Conservation (phyloP, 1,284 basidiomycete genomes). For the Ustilago crameri region DNA sequence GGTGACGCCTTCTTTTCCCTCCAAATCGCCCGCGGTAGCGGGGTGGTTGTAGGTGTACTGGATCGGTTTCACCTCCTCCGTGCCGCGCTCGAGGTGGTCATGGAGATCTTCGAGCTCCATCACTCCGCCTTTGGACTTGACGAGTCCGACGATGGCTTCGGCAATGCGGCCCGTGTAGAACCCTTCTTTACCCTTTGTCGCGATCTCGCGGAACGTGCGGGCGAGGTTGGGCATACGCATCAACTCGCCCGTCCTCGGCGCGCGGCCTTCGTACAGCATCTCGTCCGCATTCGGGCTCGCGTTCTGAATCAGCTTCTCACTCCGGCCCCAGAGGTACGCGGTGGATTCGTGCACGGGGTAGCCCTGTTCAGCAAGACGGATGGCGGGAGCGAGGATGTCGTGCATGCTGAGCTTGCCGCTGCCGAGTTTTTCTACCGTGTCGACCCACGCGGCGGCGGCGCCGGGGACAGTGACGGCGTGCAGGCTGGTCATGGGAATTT, state of each 20-base stretch:
- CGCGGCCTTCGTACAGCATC: slow-evolving; percentile 80
- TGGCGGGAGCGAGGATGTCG: slow-evolving; percentile 82
- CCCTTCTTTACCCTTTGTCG: slow-evolving; percentile 83
- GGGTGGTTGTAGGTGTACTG: slow-evolving; percentile 79
- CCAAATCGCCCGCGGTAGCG: slow-evolving; percentile 28
- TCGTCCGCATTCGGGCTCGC: slow-evolving; percentile 84
- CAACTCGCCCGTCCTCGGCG: slow-evolving; percentile 72
- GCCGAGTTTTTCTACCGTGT: slow-evolving; percentile 84
- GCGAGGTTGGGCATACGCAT: slow-evolving; percentile 77
- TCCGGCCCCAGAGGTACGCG: slow-evolving; percentile 75
- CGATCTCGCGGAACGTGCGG: slow-evolving; percentile 82
- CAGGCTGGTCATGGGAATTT: slow-evolving; percentile 70
- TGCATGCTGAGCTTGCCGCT: slow-evolving; percentile 80
- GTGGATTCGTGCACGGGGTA: slow-evolving; percentile 58
- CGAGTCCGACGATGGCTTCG: slow-evolving; percentile 82
- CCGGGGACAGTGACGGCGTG: slow-evolving; percentile 94
- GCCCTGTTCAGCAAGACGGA: slow-evolving; percentile 66
- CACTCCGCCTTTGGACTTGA: slow-evolving; percentile 81
- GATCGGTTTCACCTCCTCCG: slow-evolving; percentile 86
- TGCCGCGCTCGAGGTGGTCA: slow-evolving; percentile 73
- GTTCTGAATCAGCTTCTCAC: slow-evolving; percentile 79
- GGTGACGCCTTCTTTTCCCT: slow-evolving; percentile 71
- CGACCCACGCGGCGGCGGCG: slow-evolving; percentile 90
- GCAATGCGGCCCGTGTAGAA: slow-evolving; percentile 92
- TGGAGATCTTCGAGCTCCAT: slow-evolving; percentile 90